Percentiles rank a stretch among this genome's conserved stretches.
phyloP scores from a whole-genome alignment of 2,329 filamentous ascomycete species.

The Penicillium sumatraense region DNA sequence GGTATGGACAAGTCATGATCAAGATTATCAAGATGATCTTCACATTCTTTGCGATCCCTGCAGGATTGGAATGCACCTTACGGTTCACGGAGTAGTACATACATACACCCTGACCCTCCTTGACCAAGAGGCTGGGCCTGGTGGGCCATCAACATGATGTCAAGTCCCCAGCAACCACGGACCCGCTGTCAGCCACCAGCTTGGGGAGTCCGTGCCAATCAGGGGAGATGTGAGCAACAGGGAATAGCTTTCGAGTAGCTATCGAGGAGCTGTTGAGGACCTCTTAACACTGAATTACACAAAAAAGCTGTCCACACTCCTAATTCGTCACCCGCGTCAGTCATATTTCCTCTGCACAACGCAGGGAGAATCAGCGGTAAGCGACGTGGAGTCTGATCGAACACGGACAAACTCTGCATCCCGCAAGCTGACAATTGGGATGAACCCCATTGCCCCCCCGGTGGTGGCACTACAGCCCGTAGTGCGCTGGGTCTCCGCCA shows the following conservation, averaged over 20 bases:
- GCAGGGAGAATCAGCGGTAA: slow-evolving; percentile 8
- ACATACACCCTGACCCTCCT: too few relatives aligned
- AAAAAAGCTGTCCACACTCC: neutral
- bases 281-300: neutral
- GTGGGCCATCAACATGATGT: slow-evolving; percentile 20
- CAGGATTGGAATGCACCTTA: neutral
- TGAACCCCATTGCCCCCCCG: slow-evolving; percentile 23
- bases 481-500: slow-evolving; percentile 19
- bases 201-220: slow-evolving; percentile 8
- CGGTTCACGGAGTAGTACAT: too few relatives aligned
- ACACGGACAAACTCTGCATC: slow-evolving; percentile 11
- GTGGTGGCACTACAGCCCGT: slow-evolving; percentile 28
- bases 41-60: slow-evolving; percentile 4
- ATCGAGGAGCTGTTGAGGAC: too few relatives aligned
- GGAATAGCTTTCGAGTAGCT: too few relatives aligned
- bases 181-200: slow-evolving; percentile 6
- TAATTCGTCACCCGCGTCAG: too few relatives aligned
- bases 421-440: slow-evolving; percentile 24
- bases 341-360: too few relatives aligned
- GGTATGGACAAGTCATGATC: slow-evolving; percentile 12
- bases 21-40: slow-evolving; percentile 4
- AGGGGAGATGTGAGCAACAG: neutral
- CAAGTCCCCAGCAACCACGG: slow-evolving; percentile 10
- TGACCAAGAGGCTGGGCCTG: too few relatives aligned
- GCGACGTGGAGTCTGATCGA: neutral